Percentiles rank a stretch among this genome's conserved stretches.
phyloP scores from a whole-genome alignment of 805 yeast genomes.

The Cyberlindnera maclurae region DNA sequence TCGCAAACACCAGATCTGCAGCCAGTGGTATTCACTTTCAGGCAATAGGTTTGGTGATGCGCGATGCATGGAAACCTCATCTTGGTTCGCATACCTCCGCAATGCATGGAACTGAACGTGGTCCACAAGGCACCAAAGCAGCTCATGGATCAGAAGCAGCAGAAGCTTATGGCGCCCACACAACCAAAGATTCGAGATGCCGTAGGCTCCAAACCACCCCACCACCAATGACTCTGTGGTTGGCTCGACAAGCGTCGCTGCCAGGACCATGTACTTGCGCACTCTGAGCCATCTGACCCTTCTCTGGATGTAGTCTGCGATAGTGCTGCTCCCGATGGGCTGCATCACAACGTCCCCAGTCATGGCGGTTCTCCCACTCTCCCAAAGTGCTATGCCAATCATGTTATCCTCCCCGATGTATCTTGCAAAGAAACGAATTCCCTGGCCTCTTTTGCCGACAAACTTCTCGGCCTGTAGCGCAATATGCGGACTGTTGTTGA shows the following conservation, averaged over 20 bases:
- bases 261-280: conserved; percentile 78
- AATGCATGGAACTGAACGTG: conserved; percentile 48
- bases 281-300: conserved; percentile 83
- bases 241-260: conserved; percentile 82
- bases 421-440: conserved; percentile 64
- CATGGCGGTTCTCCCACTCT: conserved; percentile 61
- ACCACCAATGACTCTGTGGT: conserved; percentile 70
- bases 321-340: conserved; percentile 45
- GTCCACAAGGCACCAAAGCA: conserved; percentile 61
- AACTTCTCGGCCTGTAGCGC: conserved; percentile 28
- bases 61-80: conserved; percentile 4
- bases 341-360: conserved; percentile 76
- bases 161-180: conserved; percentile 26
- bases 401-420: conserved; percentile 91
- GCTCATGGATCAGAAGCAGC: conserved; percentile 46
- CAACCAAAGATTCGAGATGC: conserved; percentile 40
- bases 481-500: conserved; percentile 29
- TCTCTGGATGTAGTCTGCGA: conserved; percentile 54
- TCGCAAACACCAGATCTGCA: conserved; percentile 55
- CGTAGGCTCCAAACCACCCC: conserved; percentile 60
- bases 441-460: conserved; percentile 29
- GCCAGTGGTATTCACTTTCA: conserved; percentile 14
- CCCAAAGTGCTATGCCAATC: conserved; percentile 86
- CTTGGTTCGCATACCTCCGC: conserved; percentile 23
- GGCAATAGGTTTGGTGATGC: too few species aligned